Percentiles rank a stretch among this genome's conserved stretches.
Conservation (phyloP, 352 stramenopile species). For the Pythium volutum region DNA sequence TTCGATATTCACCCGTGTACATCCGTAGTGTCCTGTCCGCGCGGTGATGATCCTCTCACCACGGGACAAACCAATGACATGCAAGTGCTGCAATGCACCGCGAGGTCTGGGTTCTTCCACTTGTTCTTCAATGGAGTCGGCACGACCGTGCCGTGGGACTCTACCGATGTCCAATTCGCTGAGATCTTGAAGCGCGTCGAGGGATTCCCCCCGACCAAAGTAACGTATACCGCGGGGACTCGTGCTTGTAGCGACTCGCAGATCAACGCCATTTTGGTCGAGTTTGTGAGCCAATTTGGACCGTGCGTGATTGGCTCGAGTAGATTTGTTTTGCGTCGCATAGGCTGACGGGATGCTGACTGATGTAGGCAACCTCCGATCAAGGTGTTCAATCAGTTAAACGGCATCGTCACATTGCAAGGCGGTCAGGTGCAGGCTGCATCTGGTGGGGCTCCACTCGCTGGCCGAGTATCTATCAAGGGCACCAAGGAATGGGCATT, state of each 20-base stretch:
- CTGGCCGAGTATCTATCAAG: constrained; percentile 41
- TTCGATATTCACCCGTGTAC: constrained; percentile 22
- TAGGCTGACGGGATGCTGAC: not conserved
- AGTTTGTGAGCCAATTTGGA: constrained; percentile 60
- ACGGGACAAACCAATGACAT: constrained; percentile 81
- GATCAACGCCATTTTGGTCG: constrained; percentile 53
- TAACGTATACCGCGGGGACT: constrained; percentile 41
- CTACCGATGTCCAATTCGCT: constrained; percentile 44
- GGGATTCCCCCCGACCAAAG: constrained; percentile 37
- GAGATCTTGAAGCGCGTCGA: constrained; percentile 41
- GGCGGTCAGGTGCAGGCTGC: constrained; percentile 53
- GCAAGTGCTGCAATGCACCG: constrained; percentile 80
- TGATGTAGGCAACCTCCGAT: constrained; percentile 48
- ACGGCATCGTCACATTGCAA: constrained; percentile 33
- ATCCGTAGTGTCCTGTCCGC: constrained; percentile 53
- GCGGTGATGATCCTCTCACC: constrained; percentile 86
- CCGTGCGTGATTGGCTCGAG: constrained; percentile 35
- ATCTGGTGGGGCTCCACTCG: constrained; percentile 40
- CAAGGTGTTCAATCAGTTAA: constrained; percentile 45
- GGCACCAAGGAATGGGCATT: constrained; percentile 88
- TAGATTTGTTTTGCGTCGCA: not conserved
- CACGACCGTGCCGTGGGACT: constrained; percentile 50
- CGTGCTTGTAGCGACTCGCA: constrained; percentile 40
- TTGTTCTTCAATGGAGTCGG: constrained; percentile 64
- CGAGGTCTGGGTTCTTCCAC: constrained; percentile 56